Evolutionary conservation across 208 protist genomes (phyloP), one percentile per base, ranked within the genome.

Genomic region (Acanthamoeba royreba): DNA sequence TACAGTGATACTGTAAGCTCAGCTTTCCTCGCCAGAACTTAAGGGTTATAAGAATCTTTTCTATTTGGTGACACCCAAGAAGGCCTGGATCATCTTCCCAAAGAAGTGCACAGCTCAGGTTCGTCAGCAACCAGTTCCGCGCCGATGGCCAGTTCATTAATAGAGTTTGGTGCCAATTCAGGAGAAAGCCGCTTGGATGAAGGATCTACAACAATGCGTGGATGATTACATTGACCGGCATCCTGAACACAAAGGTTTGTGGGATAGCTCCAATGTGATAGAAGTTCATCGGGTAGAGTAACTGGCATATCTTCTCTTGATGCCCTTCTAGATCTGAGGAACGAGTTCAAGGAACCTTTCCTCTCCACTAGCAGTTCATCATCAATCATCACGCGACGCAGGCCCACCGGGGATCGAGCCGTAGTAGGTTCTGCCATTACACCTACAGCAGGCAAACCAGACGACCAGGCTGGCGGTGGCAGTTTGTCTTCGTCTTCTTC

Each of bases 11-110:
- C n/a, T 79, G 28, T 79, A 43, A 43, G 17, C 28, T 40, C 13
- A 43, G 13, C 28, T 79, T n/a, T 19, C n/a, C 17, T 79, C 19
- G 8, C 5, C 38, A 53, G 49, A 66, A 7, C 81, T 31, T 40
- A 89, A 66, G 38, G 33, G 33, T 0, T 89, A 61, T 22, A 89
- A 89, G 52, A 89, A 89, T 25, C 49, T 89, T 15, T 89, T 89
- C 52, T 89, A 89, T 5, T 22, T 89, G 35, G 81, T 89, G 33
- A 47, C 33, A 4, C 49, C 45, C 25, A 55, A 89, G 45, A 89
- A 89, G 38, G 52, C 81, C 8, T 66, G 45, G 45, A 43, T 66
- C 52, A 31, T 89, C 49, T 63, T 53, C 52, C 81, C 81, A 31
- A 89, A 89, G 52, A 89, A 53, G 52, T 8, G 81, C 9, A 89